Percentiles rank a stretch among this genome's conserved stretches.
phyloP scores from a whole-genome alignment of 192 early-diverging fungal species.

The Paraglomus occultum region DNA sequence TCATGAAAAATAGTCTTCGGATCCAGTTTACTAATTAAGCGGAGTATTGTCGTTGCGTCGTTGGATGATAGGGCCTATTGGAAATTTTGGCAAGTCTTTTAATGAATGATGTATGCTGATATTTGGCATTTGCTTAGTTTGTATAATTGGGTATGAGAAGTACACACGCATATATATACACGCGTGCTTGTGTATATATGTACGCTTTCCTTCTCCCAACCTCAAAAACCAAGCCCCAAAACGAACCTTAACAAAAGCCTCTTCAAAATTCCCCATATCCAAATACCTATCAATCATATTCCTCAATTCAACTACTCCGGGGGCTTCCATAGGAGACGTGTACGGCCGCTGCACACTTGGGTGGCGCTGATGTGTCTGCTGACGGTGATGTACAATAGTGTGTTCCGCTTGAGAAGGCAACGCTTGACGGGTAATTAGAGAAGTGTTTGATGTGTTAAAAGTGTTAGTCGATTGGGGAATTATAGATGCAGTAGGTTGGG shows the following conservation, averaged over 20 bases:
- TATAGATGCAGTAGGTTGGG: too few relatives aligned
- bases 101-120: too few relatives aligned
- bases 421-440: background rate
- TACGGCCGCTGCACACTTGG: background rate
- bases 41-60: conserved; percentile 34
- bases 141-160: too few relatives aligned
- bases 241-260: conserved; percentile 36
- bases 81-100: background rate
- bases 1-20: conserved; percentile 38
- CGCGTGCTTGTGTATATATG: background rate
- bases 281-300: conserved; percentile 18
- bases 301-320: conserved; percentile 32
- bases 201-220: background rate
- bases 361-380: background rate
- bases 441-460: background rate
- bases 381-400: background rate
- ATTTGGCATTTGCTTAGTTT: too few relatives aligned
- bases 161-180: background rate
- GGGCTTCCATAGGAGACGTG: conserved; percentile 32
- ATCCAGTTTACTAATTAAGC: conserved; percentile 39
- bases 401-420: background rate
- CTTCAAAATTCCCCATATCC: conserved; percentile 14
- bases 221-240: too few relatives aligned
- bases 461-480: too few relatives aligned
- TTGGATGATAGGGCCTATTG: conserved; percentile 40